Evolutionary conservation across 2,329 filamentous ascomycete genomes (phyloP), one percentile per base, ranked within the genome.

Genomic region (Monilinia fructigena): DNA sequence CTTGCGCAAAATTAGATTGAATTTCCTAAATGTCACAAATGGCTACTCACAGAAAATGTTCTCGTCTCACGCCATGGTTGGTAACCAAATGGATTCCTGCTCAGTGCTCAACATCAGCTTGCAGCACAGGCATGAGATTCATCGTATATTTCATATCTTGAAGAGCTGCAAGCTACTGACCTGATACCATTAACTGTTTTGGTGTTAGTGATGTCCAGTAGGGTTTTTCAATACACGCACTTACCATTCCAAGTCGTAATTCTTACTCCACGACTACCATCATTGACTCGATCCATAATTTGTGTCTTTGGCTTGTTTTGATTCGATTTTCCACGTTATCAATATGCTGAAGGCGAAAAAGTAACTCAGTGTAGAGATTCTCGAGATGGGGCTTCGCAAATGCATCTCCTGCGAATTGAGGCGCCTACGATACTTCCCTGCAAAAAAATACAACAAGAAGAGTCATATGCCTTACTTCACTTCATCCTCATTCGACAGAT

Each of bases 201-300:
- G 4, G 4, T 12, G 63, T 75, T 65, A 73, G 71, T 61, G 48
- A 63, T 23, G 42, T 26, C 3, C 40, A 7, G n/a, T 26, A 2
- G 40, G 6, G 20, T 26, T 18, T 53, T 2, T 5, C 16, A 40
- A 28, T 28, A 31, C 26, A 14, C 16, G 16, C 28, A 55, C 83
- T 75, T 77, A 91, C 90, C 91, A 79, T 94, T 94, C 91, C 91
- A 94, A 18, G 90, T 91, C 3, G 91, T 95, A 73, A 97, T 92
- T 68, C 92, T 88, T 70, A 96, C 81, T 20, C 83, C 84, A 90
- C 93, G 93, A 40, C 26, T 52, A 23, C 18, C 7, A 3, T 35
- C 23, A 31, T 59, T 31, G 11, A n/a, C 42, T 11, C 11, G 45
- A 11, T 42, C 55, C 48, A 60, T 59, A 16, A 50, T 65, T 31